phyloP scores from a whole-genome alignment of 2,329 filamentous ascomycete genomes.

The Neonectria magnoliae region DNA sequence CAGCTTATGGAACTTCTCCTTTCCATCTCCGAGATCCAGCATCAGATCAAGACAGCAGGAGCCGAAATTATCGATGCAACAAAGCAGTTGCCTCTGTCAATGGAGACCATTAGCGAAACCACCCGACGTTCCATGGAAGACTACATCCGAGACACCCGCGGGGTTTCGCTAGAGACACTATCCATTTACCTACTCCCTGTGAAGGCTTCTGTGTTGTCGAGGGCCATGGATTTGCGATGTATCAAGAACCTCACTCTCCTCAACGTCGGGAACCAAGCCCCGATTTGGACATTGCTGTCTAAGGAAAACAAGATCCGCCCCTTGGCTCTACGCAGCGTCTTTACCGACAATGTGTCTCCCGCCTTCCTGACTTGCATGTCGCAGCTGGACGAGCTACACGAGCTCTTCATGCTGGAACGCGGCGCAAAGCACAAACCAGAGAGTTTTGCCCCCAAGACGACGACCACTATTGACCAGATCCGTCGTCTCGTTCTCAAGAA shows the following conservation, averaged over 20 bases:
- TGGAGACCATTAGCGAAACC: conserved; percentile 24
- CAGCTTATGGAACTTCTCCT: conserved; percentile 44
- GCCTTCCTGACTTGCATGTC: conserved; percentile 64
- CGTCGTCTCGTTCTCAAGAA: conserved; percentile 65
- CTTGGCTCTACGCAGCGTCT: conserved; percentile 66
- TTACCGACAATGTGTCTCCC: conserved; percentile 70
- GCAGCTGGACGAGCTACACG: conserved; percentile 63
- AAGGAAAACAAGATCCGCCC: conserved; percentile 63
- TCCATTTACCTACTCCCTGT: conserved; percentile 68
- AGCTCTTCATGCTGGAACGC: conserved; percentile 69
- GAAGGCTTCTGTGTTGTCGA: conserved; percentile 65
- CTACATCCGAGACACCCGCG: conserved; percentile 68
- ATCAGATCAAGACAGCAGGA: conserved; percentile 49
- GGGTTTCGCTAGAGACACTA: conserved; percentile 64
- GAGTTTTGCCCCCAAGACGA: conserved; percentile 61
- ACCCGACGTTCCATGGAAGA: conserved; percentile 52
- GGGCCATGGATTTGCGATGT: conserved; percentile 65
- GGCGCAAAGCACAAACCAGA: conserved; percentile 61
- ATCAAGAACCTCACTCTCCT: conserved; percentile 69
- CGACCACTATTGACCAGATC: conserved; percentile 66
- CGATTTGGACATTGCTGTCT: conserved; percentile 67
- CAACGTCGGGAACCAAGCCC: conserved; percentile 69
- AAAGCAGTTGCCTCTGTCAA: conserved; percentile 37
- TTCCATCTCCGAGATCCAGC: conserved; percentile 48
- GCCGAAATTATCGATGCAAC: conserved; percentile 50